Conservation (phyloP, 1,139 yeast genomes). For the Suhomyces yuchorum region DNA sequence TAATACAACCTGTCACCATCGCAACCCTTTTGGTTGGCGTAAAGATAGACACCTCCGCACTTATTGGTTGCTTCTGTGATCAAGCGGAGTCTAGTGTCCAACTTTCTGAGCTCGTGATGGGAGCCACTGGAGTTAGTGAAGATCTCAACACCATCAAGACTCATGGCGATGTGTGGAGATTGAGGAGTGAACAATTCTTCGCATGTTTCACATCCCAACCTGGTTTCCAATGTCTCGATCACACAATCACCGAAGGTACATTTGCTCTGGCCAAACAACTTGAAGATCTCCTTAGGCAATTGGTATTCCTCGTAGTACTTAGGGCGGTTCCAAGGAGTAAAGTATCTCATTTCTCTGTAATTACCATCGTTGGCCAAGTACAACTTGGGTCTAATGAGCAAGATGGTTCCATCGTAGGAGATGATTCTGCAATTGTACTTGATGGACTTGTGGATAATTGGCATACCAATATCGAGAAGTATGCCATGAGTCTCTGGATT, state of each 20-base stretch:
- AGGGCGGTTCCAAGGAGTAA: constrained; percentile 89
- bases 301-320: constrained; percentile 69
- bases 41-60: constrained; percentile 93
- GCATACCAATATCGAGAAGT: constrained; percentile 90
- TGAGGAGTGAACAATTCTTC: constrained; percentile 96
- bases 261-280: constrained; percentile 60
- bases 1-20: constrained; percentile 97
- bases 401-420: constrained; percentile 74
- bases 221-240: constrained; percentile 78
- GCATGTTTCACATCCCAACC: constrained; percentile 94
- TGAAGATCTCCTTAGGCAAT: constrained; percentile 68
- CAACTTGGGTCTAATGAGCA: constrained; percentile 87
- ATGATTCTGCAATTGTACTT: constrained; percentile 89
- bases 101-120: constrained; percentile 91
- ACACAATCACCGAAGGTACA: constrained; percentile 92
- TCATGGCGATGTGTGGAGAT: constrained; percentile 89
- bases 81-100: constrained; percentile 78
- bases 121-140: constrained; percentile 95
- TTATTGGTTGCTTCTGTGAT: constrained; percentile 91
- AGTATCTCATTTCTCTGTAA: constrained; percentile 95
- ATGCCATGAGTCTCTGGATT: constrained; percentile 72
- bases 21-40: constrained; percentile 95
- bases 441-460: constrained; percentile 81
- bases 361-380: constrained; percentile 97
- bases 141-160: constrained; percentile 94